phyloP scores from a whole-genome alignment of 768 basidiomycete genomes.

The Leccinum olivaceopallidum region DNA sequence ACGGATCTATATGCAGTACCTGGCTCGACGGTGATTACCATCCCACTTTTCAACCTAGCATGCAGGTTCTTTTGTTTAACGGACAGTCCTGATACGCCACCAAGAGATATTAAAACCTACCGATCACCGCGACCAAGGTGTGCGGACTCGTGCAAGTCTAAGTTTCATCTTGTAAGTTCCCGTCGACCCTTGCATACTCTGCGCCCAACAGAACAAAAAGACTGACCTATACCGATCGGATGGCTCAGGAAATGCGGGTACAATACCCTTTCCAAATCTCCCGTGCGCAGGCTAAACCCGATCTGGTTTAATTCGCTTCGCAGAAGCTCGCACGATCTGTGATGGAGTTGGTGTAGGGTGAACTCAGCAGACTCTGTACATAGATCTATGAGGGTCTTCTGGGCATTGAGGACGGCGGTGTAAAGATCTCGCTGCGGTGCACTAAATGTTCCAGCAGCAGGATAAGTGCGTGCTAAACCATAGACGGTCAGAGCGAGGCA shows the following conservation, averaged over 20 bases:
- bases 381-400: constrained; percentile 62
- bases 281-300: constrained; percentile 40
- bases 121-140: constrained; percentile 53
- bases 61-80: constrained; percentile 9
- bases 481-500: constrained; percentile 7
- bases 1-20: constrained; percentile 41
- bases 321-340: constrained; percentile 64
- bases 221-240: constrained; percentile 84
- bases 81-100: constrained; percentile 1
- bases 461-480: constrained; percentile 78
- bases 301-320: constrained; percentile 72
- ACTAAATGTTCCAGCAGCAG: constrained; percentile 80
- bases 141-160: constrained; percentile 88
- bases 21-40: constrained; percentile 93
- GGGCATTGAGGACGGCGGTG: constrained; percentile 67
- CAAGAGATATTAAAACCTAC: constrained; percentile 38
- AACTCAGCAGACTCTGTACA: constrained; percentile 59
- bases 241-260: constrained; percentile 96
- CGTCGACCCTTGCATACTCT: constrained; percentile 8
- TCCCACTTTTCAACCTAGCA: constrained; percentile 71
- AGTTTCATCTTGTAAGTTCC: constrained; percentile 15
- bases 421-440: constrained; percentile 84
- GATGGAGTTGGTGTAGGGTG: constrained; percentile 77
- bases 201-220: background rate
- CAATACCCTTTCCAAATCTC: constrained; percentile 66